These are phyloP conservation scores for Amphicarpaea edgeworthii DNA, from an alignment of 306 rosid species.

Conservation along the genomic window DNA sequence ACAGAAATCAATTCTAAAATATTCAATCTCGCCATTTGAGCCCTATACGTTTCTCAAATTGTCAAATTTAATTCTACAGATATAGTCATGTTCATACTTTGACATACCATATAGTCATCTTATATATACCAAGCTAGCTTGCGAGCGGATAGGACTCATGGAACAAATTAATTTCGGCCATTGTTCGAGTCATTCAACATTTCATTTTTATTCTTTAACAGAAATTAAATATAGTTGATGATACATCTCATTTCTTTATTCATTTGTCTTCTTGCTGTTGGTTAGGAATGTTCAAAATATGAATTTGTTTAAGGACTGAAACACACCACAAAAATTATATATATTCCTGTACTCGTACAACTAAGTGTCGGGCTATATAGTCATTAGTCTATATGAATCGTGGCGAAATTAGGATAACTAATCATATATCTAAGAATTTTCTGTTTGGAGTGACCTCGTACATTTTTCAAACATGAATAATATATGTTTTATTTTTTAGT, in stretches of 20 bases:
- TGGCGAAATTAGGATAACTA: constrained; percentile 1
- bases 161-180: background rate
- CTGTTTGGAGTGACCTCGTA: background rate
- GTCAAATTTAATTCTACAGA: too few species aligned
- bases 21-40: background rate
- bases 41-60: too few species aligned
- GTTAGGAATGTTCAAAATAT: constrained; percentile 51
- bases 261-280: constrained; percentile 59
- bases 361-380: background rate
- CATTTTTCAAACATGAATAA: background rate
- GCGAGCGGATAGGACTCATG: background rate
- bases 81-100: too few species aligned
- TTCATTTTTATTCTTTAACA: constrained; percentile 19
- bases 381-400: background rate
- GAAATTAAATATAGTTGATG: constrained; percentile 16
- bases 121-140: background rate
- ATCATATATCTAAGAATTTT: background rate
- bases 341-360: background rate
- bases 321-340: background rate
- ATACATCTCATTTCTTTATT: constrained; percentile 32
- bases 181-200: background rate
- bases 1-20: background rate
- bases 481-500: constrained; percentile 1
- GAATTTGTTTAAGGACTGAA: constrained; percentile 23
- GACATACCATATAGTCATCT: background rate